phyloP scores from a whole-genome alignment of 2,329 filamentous ascomycete genomes.

The Neonectria coccinea region DNA sequence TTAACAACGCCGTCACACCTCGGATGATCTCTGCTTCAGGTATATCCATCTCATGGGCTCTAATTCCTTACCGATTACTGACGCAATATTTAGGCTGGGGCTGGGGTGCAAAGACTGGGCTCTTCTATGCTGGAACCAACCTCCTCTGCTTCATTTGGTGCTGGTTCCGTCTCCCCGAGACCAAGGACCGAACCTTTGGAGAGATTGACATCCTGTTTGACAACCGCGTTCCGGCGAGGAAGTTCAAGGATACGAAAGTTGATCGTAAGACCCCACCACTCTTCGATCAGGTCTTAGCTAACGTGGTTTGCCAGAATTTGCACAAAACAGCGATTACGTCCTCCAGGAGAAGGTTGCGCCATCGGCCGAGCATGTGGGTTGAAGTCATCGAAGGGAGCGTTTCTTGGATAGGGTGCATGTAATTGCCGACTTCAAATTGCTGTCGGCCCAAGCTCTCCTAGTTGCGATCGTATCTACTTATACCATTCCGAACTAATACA shows the following conservation, averaged over 20 bases:
- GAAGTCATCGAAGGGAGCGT: too few species aligned
- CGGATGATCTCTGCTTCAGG: constrained; percentile 43
- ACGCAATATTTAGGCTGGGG: constrained; percentile 41
- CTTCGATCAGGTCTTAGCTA: too few species aligned
- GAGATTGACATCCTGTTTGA: constrained; percentile 46
- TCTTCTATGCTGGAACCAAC: constrained; percentile 48
- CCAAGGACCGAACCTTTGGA: constrained; percentile 46
- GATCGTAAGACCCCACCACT: constrained; percentile 34
- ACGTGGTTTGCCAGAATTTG: too few species aligned
- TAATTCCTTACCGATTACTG: constrained; percentile 14
- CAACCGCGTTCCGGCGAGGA: constrained; percentile 38
- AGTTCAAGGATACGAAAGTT: constrained; percentile 46
- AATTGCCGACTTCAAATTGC: too few species aligned
- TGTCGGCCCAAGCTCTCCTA: too few species aligned
- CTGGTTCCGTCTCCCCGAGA: constrained; percentile 48
- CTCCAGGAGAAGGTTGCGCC: too few species aligned
- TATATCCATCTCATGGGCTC: not conserved
- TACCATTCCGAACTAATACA: too few species aligned
- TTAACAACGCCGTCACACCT: constrained; percentile 54
- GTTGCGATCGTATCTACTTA: too few species aligned
- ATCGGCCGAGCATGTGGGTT: too few species aligned
- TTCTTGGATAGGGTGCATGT: too few species aligned
- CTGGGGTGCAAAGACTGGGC: constrained; percentile 54
- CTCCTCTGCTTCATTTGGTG: constrained; percentile 54
- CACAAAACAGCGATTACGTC: too few species aligned